Conservation (phyloP, 2,329 filamentous ascomycete species). For the Xylariaceae sp. region DNA sequence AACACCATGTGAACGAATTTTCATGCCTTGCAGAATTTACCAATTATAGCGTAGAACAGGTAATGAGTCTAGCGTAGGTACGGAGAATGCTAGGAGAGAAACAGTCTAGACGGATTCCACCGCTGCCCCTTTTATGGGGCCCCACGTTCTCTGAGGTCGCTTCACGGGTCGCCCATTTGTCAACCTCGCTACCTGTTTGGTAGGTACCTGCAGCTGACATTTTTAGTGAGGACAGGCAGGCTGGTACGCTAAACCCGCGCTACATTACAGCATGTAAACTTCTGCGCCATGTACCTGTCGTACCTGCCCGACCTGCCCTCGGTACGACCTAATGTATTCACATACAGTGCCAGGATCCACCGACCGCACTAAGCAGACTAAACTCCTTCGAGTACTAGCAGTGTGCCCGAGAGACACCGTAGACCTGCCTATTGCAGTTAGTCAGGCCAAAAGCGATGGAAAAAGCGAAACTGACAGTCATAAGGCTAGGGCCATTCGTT, state of each 20-base stretch:
- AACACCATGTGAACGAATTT: neutral
- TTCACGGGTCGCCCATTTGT: neutral
- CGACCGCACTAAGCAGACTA: neutral
- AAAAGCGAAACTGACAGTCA: neutral
- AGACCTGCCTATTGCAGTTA: neutral
- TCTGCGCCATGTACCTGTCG: too few species aligned
- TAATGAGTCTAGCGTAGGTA: neutral
- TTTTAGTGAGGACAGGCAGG: neutral
- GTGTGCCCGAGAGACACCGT: neutral
- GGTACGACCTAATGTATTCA: too few species aligned
- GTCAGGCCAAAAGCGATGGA: neutral
- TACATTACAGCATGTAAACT: too few species aligned
- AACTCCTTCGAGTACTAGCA: neutral
- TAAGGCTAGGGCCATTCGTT: neutral
- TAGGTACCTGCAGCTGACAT: neutral
- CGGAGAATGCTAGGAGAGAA: neutral
- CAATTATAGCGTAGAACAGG: neutral
- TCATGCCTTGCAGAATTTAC: neutral
- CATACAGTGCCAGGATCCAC: neutral
- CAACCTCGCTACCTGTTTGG: neutral
- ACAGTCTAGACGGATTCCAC: neutral
- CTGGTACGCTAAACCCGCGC: neutral
- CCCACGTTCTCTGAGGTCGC: neutral
- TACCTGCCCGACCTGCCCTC: too few species aligned
- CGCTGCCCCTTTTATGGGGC: conserved; percentile 16